These are phyloP conservation scores for Fistulifera solaris DNA, from an alignment of 108 stramenopile genomes.

Conservation along the genomic window DNA sequence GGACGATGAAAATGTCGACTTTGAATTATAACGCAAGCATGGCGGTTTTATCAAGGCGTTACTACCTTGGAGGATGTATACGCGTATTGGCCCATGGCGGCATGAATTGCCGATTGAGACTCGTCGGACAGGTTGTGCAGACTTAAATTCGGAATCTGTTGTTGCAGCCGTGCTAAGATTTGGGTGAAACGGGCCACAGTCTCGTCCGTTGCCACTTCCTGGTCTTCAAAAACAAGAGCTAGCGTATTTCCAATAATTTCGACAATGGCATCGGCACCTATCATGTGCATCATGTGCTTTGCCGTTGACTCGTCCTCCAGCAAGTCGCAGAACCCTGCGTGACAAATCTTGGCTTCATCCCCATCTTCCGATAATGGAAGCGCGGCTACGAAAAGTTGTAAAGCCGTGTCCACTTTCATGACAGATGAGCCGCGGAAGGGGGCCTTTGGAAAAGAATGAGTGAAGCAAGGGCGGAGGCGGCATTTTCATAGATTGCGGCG, in stretches of 20 bases:
- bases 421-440: conserved; percentile 30
- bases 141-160: conserved; percentile 23
- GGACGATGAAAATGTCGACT: conserved; percentile 17
- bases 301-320: conserved; percentile 23
- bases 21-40: neutral
- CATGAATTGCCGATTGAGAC: conserved; percentile 30
- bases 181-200: conserved; percentile 33
- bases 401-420: conserved; percentile 21
- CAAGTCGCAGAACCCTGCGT: conserved; percentile 53
- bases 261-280: conserved; percentile 8
- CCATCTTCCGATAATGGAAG: conserved; percentile 63
- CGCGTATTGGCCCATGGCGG: conserved; percentile 21
- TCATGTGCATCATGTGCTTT: conserved; percentile 12
- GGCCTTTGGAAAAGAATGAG: conserved; percentile 35
- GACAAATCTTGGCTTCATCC: conserved; percentile 67
- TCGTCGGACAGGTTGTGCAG: conserved; percentile 24
- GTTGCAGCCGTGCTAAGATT: conserved; percentile 33
- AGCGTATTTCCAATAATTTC: conserved; percentile 39
- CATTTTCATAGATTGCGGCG: conserved; percentile 38
- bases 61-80: conserved; percentile 13
- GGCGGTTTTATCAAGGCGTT: no score
- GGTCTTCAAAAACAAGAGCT: conserved; percentile 33
- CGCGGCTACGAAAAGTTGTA: conserved; percentile 32
- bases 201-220: conserved; percentile 41
- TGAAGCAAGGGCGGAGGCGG: conserved; percentile 56